Evolutionary conservation across 73 alveolate genomes (phyloP).

Genomic region (Durusdinium trenchii): DNA sequence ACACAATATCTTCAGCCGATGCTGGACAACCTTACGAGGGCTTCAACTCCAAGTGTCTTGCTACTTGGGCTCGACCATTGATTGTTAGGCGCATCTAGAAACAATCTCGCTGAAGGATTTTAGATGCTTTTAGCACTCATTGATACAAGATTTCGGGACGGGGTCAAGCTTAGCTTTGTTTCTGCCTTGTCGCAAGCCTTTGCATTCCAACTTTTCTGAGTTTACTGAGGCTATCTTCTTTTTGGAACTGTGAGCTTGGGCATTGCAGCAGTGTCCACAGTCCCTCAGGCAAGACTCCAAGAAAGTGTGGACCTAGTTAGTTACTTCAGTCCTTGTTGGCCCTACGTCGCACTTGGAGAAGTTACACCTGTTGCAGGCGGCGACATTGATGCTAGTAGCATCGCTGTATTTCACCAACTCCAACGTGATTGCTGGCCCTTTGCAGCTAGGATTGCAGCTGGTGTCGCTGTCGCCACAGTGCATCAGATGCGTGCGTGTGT

Average conservation of each 20-base stretch:
- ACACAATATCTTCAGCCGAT: conserved; percentile 42
- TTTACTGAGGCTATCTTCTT: neutral
- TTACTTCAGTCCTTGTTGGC: neutral
- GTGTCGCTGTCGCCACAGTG: no score
- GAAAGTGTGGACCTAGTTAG: neutral
- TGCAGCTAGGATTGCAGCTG: no score
- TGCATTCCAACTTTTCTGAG: neutral
- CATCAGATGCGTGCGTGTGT: no score
- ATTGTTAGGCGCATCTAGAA: no score
- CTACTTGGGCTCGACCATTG: no score
- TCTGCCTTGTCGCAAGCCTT: neutral
- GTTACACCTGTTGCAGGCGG: neutral
- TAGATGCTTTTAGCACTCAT: neutral
- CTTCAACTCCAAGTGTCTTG: conserved; percentile 37
- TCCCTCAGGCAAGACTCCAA: neutral
- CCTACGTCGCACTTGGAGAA: neutral
- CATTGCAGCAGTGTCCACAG: neutral
- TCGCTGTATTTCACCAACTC: conserved; percentile 38
- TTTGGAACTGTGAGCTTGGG: conserved; percentile 14
- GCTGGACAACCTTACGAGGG: conserved; percentile 46
- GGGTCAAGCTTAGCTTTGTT: no score
- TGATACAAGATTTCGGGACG: no score
- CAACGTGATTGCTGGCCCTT: conserved; percentile 49
- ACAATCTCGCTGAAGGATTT: neutral
- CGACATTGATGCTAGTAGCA: conserved; percentile 7